Evolutionary conservation across 768 basidiomycete genomes (phyloP), one percentile per base, ranked within the genome.

Genomic region (Boletus coccyginus): DNA sequence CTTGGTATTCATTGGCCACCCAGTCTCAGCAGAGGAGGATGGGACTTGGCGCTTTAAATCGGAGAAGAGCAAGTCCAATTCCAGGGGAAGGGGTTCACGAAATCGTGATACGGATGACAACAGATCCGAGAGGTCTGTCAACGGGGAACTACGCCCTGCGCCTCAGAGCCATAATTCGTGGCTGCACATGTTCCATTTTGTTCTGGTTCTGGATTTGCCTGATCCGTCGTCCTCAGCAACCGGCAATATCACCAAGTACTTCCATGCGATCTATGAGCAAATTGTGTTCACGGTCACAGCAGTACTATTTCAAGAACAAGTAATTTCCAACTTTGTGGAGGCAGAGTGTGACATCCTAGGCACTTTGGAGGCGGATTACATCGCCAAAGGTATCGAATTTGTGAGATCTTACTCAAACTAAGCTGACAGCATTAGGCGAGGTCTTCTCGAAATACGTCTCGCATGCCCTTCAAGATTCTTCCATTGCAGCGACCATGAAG

Each of bases 1-100:
- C 63, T 78, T 98, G 27, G 91, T 86, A 7, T 98, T 98, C 70
- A 80, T 98, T 43, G 97, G 97, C 0, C 95, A 98, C 70, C 97
- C 96, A 2, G 94, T 98, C 3, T 90, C 88, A 66, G 83, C 82
- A 12, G 88, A 90, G 50, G 65, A 76, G 31, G 86, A 88, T 61
- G 90, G 88, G 1, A 76, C 67, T 14, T 94, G 94, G 93, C 76
- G 77, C 40, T 91, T 91, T 69, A 84, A 80, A 66, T 75, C 77
- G n/a, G 87, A 88, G 63, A 84, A 80, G 60, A 61, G 66, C 49
- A 82, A 82, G 61, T 57, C 73, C 41, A 75, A 71, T 38, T 76
- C 80, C 24, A 75, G 86, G 55, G 87, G 85, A 36, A 73, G 87
- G 27, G 85, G 82, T 41, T 77, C 80, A 9, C 77, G 79, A 53